Conservation (phyloP, 306 rosid species). For the Citrullus colocynthis region DNA sequence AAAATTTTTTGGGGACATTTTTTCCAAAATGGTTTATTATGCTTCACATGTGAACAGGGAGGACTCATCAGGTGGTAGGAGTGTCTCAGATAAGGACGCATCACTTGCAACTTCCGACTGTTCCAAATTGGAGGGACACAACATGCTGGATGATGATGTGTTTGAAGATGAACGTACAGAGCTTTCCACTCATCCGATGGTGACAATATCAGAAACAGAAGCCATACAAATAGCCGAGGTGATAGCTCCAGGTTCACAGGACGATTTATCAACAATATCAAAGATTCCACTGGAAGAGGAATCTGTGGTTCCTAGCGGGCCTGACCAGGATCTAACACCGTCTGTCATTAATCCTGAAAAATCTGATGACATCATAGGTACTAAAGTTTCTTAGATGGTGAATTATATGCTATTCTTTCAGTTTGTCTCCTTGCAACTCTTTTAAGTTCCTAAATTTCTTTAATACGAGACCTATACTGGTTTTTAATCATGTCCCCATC, state of each 20-base stretch:
- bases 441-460: not conserved
- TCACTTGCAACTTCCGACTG: conserved; percentile 21
- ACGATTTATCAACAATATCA: conserved; percentile 29
- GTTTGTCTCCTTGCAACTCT: not conserved
- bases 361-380: conserved; percentile 47
- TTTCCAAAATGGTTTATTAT: conserved; percentile 15
- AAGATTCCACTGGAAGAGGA: conserved; percentile 33
- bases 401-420: not conserved
- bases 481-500: not conserved
- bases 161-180: conserved; percentile 24
- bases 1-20: conserved; percentile 13
- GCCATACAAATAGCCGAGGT: conserved; percentile 16
- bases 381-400: conserved; percentile 2
- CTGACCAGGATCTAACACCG: conserved; percentile 22
- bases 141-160: conserved; percentile 11
- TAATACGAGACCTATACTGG: not conserved
- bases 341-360: conserved; percentile 32
- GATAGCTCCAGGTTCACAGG: conserved; percentile 14
- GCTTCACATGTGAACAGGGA: conserved; percentile 19
- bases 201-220: conserved; percentile 35
- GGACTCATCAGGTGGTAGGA: conserved; percentile 23
- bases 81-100: conserved; percentile 25
- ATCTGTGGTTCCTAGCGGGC: conserved; percentile 19
- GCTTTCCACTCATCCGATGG: conserved; percentile 20
- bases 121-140: conserved; percentile 29